Conservation (phyloP, 129 eudicot genomes). For the Artemisia annua region DNA sequence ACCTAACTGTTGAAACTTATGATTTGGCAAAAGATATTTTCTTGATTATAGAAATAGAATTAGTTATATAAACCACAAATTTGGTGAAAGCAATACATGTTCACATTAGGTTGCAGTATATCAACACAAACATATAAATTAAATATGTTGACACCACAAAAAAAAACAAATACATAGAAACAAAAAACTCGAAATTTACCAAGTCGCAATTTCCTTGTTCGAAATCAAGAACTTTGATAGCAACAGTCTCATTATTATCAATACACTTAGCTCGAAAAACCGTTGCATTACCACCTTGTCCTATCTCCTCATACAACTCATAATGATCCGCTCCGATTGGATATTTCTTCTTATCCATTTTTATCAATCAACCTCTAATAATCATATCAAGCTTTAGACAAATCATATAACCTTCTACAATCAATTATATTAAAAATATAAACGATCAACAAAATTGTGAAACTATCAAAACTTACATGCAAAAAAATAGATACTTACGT, state of each 20-base stretch:
- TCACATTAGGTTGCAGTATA: too few species aligned
- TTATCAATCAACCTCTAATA: too few species aligned
- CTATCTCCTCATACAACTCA: constrained; percentile 55
- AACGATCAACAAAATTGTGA: not conserved
- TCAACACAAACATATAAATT: not conserved
- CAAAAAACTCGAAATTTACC: constrained; percentile 21
- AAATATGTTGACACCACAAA: not conserved
- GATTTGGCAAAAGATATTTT: not conserved
- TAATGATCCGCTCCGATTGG: constrained; percentile 55
- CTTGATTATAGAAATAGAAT: not conserved
- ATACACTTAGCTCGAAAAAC: constrained; percentile 52
- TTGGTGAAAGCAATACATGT: too few species aligned
- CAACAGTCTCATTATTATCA: constrained; percentile 46
- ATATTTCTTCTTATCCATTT: constrained; percentile 26
- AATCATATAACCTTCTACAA: not conserved
- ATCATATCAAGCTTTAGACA: constrained; percentile 16
- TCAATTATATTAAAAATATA: not conserved
- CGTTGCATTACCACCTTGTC: constrained; percentile 58
- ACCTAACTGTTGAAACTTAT: constrained; percentile 6
- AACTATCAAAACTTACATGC: constrained; percentile 17
- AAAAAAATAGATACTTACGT: not conserved
- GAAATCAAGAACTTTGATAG: constrained; percentile 60
- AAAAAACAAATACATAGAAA: not conserved
- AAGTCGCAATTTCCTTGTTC: constrained; percentile 52
- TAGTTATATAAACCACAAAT: too few species aligned